Base-by-base conservation (phyloP, 176 grass and related monocot genomes). In the Musa acuminata region DNA sequence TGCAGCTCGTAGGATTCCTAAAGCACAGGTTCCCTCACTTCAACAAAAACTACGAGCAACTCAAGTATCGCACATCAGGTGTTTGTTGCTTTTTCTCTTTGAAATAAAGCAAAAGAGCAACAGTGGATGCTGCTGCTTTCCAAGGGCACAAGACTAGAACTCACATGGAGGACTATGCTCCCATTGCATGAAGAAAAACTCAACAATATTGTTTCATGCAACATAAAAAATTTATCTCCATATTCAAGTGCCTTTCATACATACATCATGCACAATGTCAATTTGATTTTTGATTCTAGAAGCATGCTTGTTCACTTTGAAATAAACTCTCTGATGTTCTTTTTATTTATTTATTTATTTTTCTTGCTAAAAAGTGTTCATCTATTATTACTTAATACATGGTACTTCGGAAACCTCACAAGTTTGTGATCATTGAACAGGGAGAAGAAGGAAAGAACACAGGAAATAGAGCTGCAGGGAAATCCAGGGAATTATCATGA, bases 11-110 rank as follows among this genome's bases (percentile, higher is more conserved):
- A 65, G 73, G 83, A 76, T 82, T 83, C 80, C 70, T 79, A 83
- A 92, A 92, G 85, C 80, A 75, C 62, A 73, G 79, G 74, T 84
- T 57, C 52, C 82, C 73, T 76, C 75, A 78, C 85, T 91, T 82
- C 84, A 87, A 70, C 63, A 54, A 77, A 57, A 77, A 90, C 71
- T 83, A 62, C 72, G 81, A 49, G 35, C 53, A 57, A 20, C 26
- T 70, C n/a, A 19, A 19, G 53, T 16, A 19, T 51, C 49, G 11
- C 43, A 11, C 52, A 58, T 53, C 21, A 23, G 53, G 71, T 72
- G 80, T 73, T 69, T 83, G 85, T 8, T 81, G 67, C 60, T 74
- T 88, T 24, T 25, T 65, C 63, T 26, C 63, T 65, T 65, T 65
- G 63, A n/a, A 26, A 25, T 9, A 65, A 65, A 65, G 63, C 63